Percentiles rank a stretch among this genome's conserved stretches.
phyloP scores from a whole-genome alignment of 2,329 filamentous ascomycete genomes.

The Coniochaeta prunicola region DNA sequence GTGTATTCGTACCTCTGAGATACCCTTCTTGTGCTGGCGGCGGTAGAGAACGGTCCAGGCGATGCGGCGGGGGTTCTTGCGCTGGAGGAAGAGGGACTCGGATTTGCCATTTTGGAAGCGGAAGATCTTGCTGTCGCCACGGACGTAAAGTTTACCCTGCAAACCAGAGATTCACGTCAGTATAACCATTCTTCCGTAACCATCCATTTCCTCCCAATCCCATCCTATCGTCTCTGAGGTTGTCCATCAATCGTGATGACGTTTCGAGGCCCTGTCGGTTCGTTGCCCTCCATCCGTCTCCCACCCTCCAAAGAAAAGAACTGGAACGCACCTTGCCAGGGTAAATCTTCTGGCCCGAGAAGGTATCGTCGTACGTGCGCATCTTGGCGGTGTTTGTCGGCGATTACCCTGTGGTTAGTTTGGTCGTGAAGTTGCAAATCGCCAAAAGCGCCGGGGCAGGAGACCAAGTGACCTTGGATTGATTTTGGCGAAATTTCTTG shows the following conservation, averaged over 20 bases:
- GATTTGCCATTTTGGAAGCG: constrained; percentile 99
- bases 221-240: not conserved
- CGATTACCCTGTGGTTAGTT: constrained; percentile 8
- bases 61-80: constrained; percentile 99
- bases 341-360: constrained; percentile 62
- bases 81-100: constrained; percentile 99
- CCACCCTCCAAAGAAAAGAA: not conserved
- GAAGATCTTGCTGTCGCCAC: constrained; percentile 99
- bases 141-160: constrained; percentile 99
- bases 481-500: constrained; percentile 11
- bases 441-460: not conserved
- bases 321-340: constrained; percentile 53
- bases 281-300: not conserved
- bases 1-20: constrained; percentile 92
- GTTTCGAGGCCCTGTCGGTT: not conserved
- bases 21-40: constrained; percentile 99
- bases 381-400: constrained; percentile 43
- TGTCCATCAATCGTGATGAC: not conserved
- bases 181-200: constrained; percentile 6
- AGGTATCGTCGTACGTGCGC: constrained; percentile 61
- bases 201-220: not conserved
- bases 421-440: constrained; percentile 3
- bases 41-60: constrained; percentile 98
- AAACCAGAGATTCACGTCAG: constrained; percentile 20
- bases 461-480: not conserved